Conservation (phyloP, 2,329 filamentous ascomycete genomes). For the Fusarium sp. region DNA sequence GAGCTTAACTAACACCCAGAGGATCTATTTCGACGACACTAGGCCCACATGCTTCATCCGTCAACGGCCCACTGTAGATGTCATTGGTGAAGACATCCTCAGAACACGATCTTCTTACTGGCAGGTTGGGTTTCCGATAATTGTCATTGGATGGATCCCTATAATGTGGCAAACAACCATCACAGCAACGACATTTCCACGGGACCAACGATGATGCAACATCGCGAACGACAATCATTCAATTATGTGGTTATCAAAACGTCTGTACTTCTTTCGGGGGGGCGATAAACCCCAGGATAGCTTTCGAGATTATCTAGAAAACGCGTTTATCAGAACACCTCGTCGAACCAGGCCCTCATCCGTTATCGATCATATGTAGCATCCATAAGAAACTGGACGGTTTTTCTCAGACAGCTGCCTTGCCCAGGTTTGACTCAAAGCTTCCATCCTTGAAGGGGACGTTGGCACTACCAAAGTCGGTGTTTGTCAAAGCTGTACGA, state of each 20-base stretch:
- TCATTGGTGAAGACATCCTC: background rate
- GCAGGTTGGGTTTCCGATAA: background rate
- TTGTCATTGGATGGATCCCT: background rate
- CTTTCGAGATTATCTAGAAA: background rate
- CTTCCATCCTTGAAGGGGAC: slow-evolving; percentile 56
- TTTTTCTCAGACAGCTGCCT: slow-evolving; percentile 29
- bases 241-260: background rate
- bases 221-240: background rate
- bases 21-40: background rate
- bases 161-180: slow-evolving; percentile 14
- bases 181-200: slow-evolving; percentile 1
- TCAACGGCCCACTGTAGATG: slow-evolving; percentile 17
- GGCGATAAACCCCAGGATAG: background rate
- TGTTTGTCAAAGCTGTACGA: slow-evolving; percentile 53
- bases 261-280: background rate
- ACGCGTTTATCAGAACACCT: background rate
- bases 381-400: background rate
- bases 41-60: slow-evolving; percentile 38
- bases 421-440: slow-evolving; percentile 43
- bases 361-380: background rate
- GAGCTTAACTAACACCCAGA: slow-evolving; percentile 26
- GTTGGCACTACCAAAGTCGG: slow-evolving; percentile 58
- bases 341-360: background rate
- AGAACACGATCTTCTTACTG: background rate
- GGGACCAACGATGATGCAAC: slow-evolving; percentile 7